Evolutionary conservation across 768 basidiomycete species (phyloP), one percentile per base, ranked within the genome.

Genomic region (Lactarius akahatsu): DNA sequence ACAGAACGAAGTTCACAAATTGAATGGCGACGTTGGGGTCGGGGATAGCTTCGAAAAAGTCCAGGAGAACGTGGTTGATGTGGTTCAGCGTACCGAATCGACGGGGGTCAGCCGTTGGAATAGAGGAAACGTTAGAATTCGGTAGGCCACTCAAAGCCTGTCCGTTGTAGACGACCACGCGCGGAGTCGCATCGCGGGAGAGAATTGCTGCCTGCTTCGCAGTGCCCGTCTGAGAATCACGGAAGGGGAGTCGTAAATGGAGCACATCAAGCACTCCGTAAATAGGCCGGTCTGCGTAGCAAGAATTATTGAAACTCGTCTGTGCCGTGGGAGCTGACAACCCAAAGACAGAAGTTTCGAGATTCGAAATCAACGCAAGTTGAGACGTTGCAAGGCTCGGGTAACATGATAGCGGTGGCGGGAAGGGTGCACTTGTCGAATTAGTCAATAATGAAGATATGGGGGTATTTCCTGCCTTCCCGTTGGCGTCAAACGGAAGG

Each of bases 241-340:
- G 59, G 73, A 85, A 88, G 18, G 88, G 86, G 32, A 87, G 77
- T 18, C 87, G 82, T 30, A 86, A 75, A n/a, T 77, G 80, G 41
- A 88, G 73, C 18, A 87, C 72, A 68, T 89, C 80, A 60, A 90
- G 76, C 30, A 85, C 77, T 20, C 87, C 87, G 70, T 90, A 89
- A n/a, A 86, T 75, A 3, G 86, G 88, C 34, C 84, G 81, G 69
- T 80, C 78, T 10, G 81, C 76, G 73, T 80, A 88, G 73, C 88
- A 90, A 4, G 77, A 73, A 9, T 79, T 50, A 68, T 85, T 74
- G 70, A 87, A 86, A 52, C 73, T 69, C 15, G 77, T 71, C 4
- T 80, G 69, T 30, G 76, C 59, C 0, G 73, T 62, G 18, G 75
- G 61, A 6, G 71, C 18, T n/a, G 80, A 70, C 28, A 89, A 75